Percentiles rank a stretch among this genome's conserved stretches.
phyloP scores from a whole-genome alignment of 371 early-diverging fungal genomes.

The Vairimorpha apis region DNA sequence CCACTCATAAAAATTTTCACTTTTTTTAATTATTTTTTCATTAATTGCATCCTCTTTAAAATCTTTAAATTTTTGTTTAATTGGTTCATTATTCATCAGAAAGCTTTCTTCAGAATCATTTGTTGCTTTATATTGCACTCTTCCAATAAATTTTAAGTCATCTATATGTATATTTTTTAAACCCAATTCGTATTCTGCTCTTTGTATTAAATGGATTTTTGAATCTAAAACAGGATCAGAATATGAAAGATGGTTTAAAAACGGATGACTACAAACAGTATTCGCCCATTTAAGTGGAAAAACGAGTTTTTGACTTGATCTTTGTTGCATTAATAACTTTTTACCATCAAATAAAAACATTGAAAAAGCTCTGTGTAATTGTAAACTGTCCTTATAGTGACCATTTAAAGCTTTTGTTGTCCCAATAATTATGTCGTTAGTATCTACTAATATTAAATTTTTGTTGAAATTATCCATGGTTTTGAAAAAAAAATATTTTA shows the following conservation, averaged over 20 bases:
- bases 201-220: slow-evolving; percentile 21
- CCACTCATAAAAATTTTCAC: slow-evolving; percentile 17
- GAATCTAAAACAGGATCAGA: slow-evolving; percentile 21
- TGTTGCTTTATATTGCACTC: slow-evolving; percentile 34
- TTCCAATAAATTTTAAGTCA: slow-evolving; percentile 20
- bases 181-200: slow-evolving; percentile 29
- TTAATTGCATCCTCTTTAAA: neutral
- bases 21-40: neutral
- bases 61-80: neutral
- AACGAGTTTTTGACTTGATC: slow-evolving; percentile 22
- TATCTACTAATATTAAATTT: slow-evolving; percentile 31
- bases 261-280: slow-evolving; percentile 40
- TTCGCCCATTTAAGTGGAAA: slow-evolving; percentile 43
- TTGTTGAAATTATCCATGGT: slow-evolving; percentile 44
- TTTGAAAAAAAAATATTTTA: too few relatives aligned
- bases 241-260: slow-evolving; percentile 29
- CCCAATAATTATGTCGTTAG: slow-evolving; percentile 30
- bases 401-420: slow-evolving; percentile 29
- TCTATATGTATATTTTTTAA: slow-evolving; percentile 9
- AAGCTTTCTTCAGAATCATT: neutral
- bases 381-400: neutral
- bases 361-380: slow-evolving; percentile 34
- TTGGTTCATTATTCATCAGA: slow-evolving; percentile 11
- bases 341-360: slow-evolving; percentile 36
- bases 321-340: slow-evolving; percentile 22